Evolutionary conservation across 75 land plant species (phyloP).

Genomic region (Picea glauca): DNA sequence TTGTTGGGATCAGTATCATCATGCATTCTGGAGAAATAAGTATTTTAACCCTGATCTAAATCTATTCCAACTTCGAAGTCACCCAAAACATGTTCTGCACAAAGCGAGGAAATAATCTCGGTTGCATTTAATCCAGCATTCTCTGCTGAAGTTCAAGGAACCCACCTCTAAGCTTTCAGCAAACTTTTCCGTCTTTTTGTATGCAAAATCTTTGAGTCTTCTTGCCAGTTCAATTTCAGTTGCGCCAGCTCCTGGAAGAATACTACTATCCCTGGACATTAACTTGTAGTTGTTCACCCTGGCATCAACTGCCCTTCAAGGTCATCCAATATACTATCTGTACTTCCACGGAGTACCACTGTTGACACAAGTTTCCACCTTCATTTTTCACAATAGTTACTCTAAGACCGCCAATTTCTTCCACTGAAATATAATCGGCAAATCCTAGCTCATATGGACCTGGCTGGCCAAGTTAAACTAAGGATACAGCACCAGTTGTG

Average conservation of each 20-base stretch:
- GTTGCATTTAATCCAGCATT: slow-evolving; percentile 97
- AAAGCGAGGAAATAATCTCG: slow-evolving; percentile 90
- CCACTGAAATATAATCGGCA: slow-evolving; percentile 85
- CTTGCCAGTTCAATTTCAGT: slow-evolving; percentile 97
- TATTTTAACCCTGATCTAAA: slow-evolving; percentile 51
- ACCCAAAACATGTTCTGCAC: slow-evolving; percentile 92
- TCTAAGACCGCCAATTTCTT: slow-evolving; percentile 89
- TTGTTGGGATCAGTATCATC: slow-evolving; percentile 1
- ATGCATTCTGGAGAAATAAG: not conserved
- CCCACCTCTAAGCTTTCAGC: slow-evolving; percentile 94
- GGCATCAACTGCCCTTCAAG: slow-evolving; percentile 99
- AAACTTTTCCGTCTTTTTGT: slow-evolving; percentile 89
- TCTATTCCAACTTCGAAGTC: slow-evolving; percentile 83
- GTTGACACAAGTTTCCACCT: slow-evolving; percentile 82
- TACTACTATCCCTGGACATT: slow-evolving; percentile 94
- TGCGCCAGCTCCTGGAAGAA: slow-evolving; percentile 96
- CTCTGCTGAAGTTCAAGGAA: slow-evolving; percentile 87
- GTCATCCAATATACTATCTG: slow-evolving; percentile 96
- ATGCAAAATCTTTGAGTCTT: slow-evolving; percentile 81
- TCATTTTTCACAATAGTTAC: slow-evolving; percentile 86
- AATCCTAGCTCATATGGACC: slow-evolving; percentile 86
- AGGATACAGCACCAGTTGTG: slow-evolving; percentile 84
- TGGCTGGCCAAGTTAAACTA: slow-evolving; percentile 85
- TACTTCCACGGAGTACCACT: slow-evolving; percentile 92
- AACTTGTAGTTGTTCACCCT: slow-evolving; percentile 97